A percentile compares a stretch with the other conserved stretches of the same genome.
Evolutionary conservation across 1,284 basidiomycete genomes (phyloP).

Genomic region (Tremellales sp.): DNA sequence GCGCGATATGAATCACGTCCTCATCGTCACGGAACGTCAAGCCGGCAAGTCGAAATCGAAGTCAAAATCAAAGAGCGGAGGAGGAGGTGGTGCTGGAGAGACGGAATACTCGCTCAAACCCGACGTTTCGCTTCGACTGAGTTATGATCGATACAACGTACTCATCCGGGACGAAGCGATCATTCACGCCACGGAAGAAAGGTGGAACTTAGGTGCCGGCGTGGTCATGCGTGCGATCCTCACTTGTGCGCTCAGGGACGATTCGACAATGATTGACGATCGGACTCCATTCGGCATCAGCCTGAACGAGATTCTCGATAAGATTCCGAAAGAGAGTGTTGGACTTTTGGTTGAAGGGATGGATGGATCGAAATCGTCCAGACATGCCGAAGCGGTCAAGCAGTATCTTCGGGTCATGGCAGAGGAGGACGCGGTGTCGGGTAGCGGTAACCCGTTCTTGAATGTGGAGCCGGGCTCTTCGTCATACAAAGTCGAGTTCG

Average conservation of each 20-base stretch:
- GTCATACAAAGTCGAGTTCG: constrained; percentile 70
- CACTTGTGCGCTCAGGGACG: constrained; percentile 63
- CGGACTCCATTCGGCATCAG: constrained; percentile 26
- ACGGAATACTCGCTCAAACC: constrained; percentile 26
- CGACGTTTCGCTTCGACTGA: constrained; percentile 53
- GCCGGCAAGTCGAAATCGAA: constrained; percentile 26
- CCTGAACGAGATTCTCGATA: constrained; percentile 28
- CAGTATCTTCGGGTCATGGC: constrained; percentile 35
- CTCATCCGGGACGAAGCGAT: constrained; percentile 83
- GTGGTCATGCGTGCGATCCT: constrained; percentile 66
- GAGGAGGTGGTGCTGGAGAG: constrained; percentile 18
- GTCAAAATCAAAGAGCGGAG: constrained; percentile 17
- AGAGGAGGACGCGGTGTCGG: constrained; percentile 33
- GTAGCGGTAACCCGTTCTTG: constrained; percentile 53
- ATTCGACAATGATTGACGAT: constrained; percentile 54
- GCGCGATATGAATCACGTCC: constrained; percentile 25
- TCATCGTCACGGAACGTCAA: constrained; percentile 13
- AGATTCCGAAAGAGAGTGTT: constrained; percentile 21
- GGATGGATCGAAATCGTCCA: constrained; percentile 17
- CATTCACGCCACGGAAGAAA: constrained; percentile 65
- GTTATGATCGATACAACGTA: constrained; percentile 82
- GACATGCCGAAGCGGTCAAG: constrained; percentile 27
- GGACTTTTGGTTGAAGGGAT: constrained; percentile 31
- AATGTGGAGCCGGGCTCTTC: constrained; percentile 55
- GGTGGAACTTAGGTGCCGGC: constrained; percentile 71